phyloP scores from a whole-genome alignment of 768 basidiomycete species.

The Tubosaeta brunneosetosa region DNA sequence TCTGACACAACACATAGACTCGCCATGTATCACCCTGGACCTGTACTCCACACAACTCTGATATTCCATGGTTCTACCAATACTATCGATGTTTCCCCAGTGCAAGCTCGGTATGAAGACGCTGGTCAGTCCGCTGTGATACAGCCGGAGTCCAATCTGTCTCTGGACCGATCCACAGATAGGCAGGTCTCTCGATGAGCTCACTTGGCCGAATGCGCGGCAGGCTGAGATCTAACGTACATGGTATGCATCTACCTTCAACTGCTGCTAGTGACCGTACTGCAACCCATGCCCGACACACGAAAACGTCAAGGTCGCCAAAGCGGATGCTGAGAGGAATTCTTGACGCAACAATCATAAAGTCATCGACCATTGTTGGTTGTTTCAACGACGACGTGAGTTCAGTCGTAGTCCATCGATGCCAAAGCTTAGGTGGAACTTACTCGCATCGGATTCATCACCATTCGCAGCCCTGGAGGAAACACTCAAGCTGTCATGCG shows the following conservation, averaged over 20 bases:
- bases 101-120: constrained; percentile 33
- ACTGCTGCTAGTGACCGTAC: too few relatives aligned
- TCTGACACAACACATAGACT: constrained; percentile 34
- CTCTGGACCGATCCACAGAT: too few relatives aligned
- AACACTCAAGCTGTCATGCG: too few relatives aligned
- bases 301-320: too few relatives aligned
- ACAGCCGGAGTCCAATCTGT: background rate
- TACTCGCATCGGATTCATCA: constrained; percentile 54
- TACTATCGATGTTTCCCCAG: constrained; percentile 49
- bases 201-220: too few relatives aligned
- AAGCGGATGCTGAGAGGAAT: too few relatives aligned
- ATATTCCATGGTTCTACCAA: constrained; percentile 60
- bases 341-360: background rate
- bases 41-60: constrained; percentile 66
- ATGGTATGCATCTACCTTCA: too few relatives aligned
- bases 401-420: background rate
- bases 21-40: background rate
- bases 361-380: background rate
- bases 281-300: too few relatives aligned
- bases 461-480: constrained; percentile 32
- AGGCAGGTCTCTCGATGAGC: constrained; percentile 68
- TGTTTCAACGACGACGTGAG: background rate
- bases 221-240: too few relatives aligned
- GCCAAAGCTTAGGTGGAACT: constrained; percentile 16
- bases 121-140: constrained; percentile 52